Percentiles rank a stretch among this genome's conserved stretches.
These are phyloP conservation scores for Ophiostoma sp. DNA, from an alignment of 2,329 filamentous ascomycete species.

Conservation along the genomic window DNA sequence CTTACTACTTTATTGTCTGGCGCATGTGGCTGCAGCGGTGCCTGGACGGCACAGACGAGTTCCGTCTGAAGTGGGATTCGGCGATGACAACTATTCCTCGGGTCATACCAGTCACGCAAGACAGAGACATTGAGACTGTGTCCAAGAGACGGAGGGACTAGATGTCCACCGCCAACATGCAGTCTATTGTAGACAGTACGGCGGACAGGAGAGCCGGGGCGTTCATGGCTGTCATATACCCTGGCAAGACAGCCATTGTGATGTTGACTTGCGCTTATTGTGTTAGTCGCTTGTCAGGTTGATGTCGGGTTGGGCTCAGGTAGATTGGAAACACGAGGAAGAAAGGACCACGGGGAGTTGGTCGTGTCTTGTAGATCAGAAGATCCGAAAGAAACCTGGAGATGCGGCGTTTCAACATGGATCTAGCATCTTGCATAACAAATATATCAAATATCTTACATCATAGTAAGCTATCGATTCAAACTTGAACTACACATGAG, in stretches of 20 bases:
- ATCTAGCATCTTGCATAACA: no score
- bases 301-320: no score
- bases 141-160: constrained; percentile 29
- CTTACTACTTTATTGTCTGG: constrained; percentile 81
- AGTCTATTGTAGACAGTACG: background rate
- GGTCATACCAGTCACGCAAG: constrained; percentile 35
- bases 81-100: constrained; percentile 49
- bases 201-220: background rate
- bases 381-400: no score
- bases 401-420: no score
- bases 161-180: background rate
- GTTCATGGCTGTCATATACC: constrained; percentile 8
- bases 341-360: no score
- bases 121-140: background rate
- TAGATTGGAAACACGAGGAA: no score
- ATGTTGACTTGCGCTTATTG: background rate
- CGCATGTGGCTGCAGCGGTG: constrained; percentile 75
- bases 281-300: background rate
- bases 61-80: constrained; percentile 63
- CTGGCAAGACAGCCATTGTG: background rate
- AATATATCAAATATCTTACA: no score
- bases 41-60: constrained; percentile 66
- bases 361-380: no score
- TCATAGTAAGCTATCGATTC: no score
- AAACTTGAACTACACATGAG: no score